phyloP scores from a whole-genome alignment of 768 basidiomycete genomes.

The Boletus insuetus region DNA sequence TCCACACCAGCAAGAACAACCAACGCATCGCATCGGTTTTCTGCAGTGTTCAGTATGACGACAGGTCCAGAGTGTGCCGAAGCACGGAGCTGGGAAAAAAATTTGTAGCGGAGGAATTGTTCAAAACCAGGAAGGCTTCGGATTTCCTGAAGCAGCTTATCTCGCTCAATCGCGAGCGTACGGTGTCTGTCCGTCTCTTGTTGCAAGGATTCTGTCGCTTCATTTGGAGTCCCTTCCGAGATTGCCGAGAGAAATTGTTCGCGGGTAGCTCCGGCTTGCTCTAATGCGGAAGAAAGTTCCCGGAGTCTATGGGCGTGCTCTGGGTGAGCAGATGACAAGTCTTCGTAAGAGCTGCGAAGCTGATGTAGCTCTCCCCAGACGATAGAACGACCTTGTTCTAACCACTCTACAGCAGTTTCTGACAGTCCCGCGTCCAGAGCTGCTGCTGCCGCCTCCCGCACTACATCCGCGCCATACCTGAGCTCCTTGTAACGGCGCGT shows the following conservation, averaged over 20 bases:
- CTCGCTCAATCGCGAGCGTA: neutral
- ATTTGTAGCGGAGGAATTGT: neutral
- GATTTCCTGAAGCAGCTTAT: neutral
- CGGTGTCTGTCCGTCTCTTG: neutral
- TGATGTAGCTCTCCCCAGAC: constrained; percentile 14
- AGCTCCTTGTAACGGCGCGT: neutral
- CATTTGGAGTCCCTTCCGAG: neutral
- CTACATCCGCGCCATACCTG: constrained; percentile 8
- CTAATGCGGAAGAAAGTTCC: neutral
- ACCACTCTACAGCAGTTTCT: constrained; percentile 11
- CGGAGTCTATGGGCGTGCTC: constrained; percentile 4
- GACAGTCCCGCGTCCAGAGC: constrained; percentile 11
- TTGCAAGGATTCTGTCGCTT: neutral
- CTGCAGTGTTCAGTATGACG: neutral
- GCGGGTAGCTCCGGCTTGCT: neutral
- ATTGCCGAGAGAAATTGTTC: neutral
- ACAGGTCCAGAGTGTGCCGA: too few species aligned
- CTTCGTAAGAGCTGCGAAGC: constrained; percentile 9
- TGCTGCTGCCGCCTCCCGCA: constrained; percentile 22
- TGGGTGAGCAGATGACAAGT: constrained; percentile 2
- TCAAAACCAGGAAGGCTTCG: constrained; percentile 1
- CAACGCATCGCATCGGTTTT: neutral
- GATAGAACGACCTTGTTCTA: constrained; percentile 16
- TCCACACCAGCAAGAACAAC: neutral
- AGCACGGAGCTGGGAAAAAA: neutral